Percentiles rank a stretch among this genome's conserved stretches.
Conservation (phyloP, 2,329 filamentous ascomycete species). For the Exserohilum turcica region DNA sequence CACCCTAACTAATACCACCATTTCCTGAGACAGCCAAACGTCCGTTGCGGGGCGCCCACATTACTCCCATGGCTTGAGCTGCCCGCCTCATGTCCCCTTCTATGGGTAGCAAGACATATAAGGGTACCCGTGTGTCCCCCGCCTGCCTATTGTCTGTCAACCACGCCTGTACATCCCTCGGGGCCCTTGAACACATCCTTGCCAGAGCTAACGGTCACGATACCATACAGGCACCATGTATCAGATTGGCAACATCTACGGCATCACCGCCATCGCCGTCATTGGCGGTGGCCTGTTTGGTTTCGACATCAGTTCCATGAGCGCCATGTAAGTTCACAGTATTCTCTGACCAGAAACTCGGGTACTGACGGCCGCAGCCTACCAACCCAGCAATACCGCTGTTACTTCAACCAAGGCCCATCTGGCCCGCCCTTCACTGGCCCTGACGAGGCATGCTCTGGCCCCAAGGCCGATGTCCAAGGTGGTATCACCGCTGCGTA, state of each 20-base stretch:
- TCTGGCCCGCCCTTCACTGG: conserved; percentile 41
- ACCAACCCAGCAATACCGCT: conserved; percentile 70
- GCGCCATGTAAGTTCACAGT: conserved; percentile 47
- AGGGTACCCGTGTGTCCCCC: conserved; percentile 12
- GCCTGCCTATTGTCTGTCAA: background rate
- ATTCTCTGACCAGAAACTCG: no score
- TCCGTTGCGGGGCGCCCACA: conserved; percentile 27
- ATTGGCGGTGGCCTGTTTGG: conserved; percentile 74
- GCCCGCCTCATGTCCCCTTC: conserved; percentile 6
- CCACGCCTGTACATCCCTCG: conserved; percentile 7
- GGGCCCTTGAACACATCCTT: conserved; percentile 7
- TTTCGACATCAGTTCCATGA: conserved; percentile 80
- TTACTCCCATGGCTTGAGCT: conserved; percentile 13
- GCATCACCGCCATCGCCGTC: conserved; percentile 62
- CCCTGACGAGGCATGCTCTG: conserved; percentile 54
- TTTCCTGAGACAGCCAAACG: conserved; percentile 18
- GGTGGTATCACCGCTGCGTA: conserved; percentile 59
- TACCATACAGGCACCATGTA: conserved; percentile 29
- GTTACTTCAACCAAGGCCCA: conserved; percentile 68
- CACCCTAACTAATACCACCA: conserved; percentile 2
- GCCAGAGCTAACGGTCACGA: background rate
- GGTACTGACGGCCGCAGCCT: conserved; percentile 54
- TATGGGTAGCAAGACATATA: conserved; percentile 19
- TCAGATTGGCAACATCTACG: conserved; percentile 62
- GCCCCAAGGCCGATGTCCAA: conserved; percentile 61